A percentile compares a stretch with the other conserved stretches of the same genome.
Evolutionary conservation across 2,329 filamentous ascomycete species (phyloP).

Genomic region (Verticillium tricorpus): DNA sequence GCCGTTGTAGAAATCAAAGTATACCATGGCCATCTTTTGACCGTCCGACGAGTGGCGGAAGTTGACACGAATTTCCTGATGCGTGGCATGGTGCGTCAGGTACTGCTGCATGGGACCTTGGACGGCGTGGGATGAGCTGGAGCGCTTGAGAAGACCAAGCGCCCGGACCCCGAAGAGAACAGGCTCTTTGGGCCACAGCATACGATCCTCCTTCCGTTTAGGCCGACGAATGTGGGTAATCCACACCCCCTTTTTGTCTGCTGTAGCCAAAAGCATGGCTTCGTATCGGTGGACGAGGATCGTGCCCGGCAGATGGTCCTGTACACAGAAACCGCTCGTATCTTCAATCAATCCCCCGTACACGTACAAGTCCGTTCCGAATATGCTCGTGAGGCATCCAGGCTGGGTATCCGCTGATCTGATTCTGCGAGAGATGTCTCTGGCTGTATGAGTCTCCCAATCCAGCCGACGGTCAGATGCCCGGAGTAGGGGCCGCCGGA

Average conservation of each 20-base stretch:
- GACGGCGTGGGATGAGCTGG: conserved; percentile 11
- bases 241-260: conserved; percentile 33
- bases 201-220: conserved; percentile 28
- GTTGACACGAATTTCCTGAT: conserved; percentile 35
- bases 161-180: conserved; percentile 26
- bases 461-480: conserved; percentile 32
- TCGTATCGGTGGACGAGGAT: conserved; percentile 29
- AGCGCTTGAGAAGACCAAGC: conserved; percentile 22
- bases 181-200: conserved; percentile 36
- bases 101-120: conserved; percentile 20
- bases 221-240: conserved; percentile 32
- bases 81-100: conserved; percentile 20
- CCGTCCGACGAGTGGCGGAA: conserved; percentile 19
- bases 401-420: conserved; percentile 35
- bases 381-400: conserved; percentile 29
- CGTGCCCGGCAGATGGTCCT: conserved; percentile 14
- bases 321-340: too few species aligned
- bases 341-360: conserved; percentile 34
- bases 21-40: too few species aligned
- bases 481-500: conserved; percentile 31
- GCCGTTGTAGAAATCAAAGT: conserved; percentile 38
- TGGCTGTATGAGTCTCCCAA: conserved; percentile 23
- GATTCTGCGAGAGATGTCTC: conserved; percentile 34
- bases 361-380: conserved; percentile 31
- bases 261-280: conserved; percentile 29